Conservation (phyloP, 1,284 basidiomycete genomes). For the Takashimella tepidaria region DNA sequence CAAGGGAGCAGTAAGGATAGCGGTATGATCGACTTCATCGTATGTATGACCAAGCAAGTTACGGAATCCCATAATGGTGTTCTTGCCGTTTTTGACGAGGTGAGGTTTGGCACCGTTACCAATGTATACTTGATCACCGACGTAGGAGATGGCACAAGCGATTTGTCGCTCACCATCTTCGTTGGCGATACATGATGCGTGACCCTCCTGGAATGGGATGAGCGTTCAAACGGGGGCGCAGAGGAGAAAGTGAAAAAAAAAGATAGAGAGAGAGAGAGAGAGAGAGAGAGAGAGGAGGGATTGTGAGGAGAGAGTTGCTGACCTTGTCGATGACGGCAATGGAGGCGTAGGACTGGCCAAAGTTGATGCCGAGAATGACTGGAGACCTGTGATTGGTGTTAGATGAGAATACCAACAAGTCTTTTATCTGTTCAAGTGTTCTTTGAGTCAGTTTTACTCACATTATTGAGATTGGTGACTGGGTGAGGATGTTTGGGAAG, state of each 20-base stretch:
- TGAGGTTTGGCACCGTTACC: conserved; percentile 94
- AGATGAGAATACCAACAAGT: too few species aligned
- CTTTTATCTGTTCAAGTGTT: too few species aligned
- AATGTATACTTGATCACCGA: conserved; percentile 90
- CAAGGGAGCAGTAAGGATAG: conserved; percentile 47
- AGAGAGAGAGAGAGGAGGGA: too few species aligned
- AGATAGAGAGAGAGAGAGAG: too few species aligned
- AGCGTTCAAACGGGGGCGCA: too few species aligned
- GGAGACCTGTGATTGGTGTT: conserved; percentile 24
- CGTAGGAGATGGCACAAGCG: conserved; percentile 87
- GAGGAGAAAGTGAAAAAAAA: too few species aligned
- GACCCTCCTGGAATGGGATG: conserved; percentile 67
- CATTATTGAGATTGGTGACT: conserved; percentile 1
- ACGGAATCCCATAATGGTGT: conserved; percentile 91
- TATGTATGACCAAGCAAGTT: conserved; percentile 86
- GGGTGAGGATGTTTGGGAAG: too few species aligned
- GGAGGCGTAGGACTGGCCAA: conserved; percentile 91
- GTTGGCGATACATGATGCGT: conserved; percentile 91
- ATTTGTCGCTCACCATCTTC: conserved; percentile 98
- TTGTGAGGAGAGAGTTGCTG: conserved; percentile 21
- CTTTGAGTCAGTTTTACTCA: not conserved
- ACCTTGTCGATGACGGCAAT: conserved; percentile 96
- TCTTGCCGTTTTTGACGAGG: conserved; percentile 89
- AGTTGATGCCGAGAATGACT: conserved; percentile 81
- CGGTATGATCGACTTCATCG: conserved; percentile 49